Evolutionary conservation across 2,329 filamentous ascomycete species (phyloP).

Genomic region (Colletotrichum coccodes): DNA sequence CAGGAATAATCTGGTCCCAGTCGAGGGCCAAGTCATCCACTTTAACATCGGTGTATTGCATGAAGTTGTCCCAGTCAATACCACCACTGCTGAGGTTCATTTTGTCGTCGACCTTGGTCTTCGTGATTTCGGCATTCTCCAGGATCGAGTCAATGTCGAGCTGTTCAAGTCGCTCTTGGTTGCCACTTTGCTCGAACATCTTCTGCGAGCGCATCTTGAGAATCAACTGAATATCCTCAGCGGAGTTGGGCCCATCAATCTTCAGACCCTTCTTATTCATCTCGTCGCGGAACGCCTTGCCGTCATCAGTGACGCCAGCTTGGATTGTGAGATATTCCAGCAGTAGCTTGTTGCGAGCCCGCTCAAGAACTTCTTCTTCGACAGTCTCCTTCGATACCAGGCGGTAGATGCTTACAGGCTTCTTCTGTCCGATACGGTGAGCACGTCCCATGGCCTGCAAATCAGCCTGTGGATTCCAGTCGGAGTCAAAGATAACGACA

Average conservation of each 20-base stretch:
- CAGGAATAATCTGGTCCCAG: conserved; percentile 98
- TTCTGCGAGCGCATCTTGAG: conserved; percentile 98
- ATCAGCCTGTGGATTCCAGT: conserved; percentile 99
- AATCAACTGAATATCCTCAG: conserved; percentile 95
- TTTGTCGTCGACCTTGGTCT: conserved; percentile 93
- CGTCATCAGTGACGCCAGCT: conserved; percentile 94
- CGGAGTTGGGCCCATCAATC: conserved; percentile 85
- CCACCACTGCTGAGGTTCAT: conserved; percentile 91
- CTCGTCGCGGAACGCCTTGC: conserved; percentile 79
- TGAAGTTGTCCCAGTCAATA: conserved; percentile 88
- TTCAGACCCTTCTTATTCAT: conserved; percentile 80
- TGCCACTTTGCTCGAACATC: conserved; percentile 98
- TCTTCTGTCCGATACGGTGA: conserved; percentile 96
- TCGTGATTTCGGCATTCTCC: conserved; percentile 95
- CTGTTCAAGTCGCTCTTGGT: conserved; percentile 96
- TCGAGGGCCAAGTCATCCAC: conserved; percentile 83
- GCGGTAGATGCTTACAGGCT: conserved; percentile 94
- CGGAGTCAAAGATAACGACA: conserved; percentile 96
- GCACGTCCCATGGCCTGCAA: conserved; percentile 98
- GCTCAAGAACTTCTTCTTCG: conserved; percentile 96
- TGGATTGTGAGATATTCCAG: conserved; percentile 98
- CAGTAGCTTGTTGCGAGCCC: conserved; percentile 96
- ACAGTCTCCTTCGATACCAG: conserved; percentile 98
- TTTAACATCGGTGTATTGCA: conserved; percentile 98
- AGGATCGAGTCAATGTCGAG: conserved; percentile 97